Percentiles rank a stretch among this genome's conserved stretches.
phyloP scores from a whole-genome alignment of 176 grass and related monocot species.

The Bolboschoenus planiculmis region DNA sequence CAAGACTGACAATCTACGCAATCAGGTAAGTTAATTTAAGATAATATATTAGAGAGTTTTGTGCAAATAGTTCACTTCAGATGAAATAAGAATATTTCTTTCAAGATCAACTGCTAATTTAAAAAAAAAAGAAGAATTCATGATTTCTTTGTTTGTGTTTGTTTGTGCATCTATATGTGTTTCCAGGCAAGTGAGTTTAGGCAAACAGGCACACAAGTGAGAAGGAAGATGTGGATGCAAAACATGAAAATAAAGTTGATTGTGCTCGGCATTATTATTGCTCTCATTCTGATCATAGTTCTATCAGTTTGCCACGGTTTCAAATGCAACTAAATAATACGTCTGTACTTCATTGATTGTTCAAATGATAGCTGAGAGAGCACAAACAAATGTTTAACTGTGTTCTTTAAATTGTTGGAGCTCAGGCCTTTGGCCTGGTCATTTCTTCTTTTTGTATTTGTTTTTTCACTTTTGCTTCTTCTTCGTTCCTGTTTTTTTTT shows the following conservation, averaged over 20 bases:
- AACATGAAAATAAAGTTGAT: conserved; percentile 94
- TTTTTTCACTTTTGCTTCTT: background rate
- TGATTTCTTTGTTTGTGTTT: background rate
- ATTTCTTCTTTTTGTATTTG: background rate
- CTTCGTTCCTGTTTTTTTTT: background rate
- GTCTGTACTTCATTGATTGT: background rate
- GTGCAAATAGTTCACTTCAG: background rate
- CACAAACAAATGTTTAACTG: background rate
- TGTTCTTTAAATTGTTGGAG: background rate
- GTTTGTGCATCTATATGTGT: conserved; percentile 11
- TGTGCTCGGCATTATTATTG: conserved; percentile 46
- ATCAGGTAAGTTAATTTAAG: conserved; percentile 28
- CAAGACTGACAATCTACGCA: conserved; percentile 54
- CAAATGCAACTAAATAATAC: conserved; percentile 11
- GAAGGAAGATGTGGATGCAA: conserved; percentile 81
- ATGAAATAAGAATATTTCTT: background rate
- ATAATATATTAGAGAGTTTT: background rate
- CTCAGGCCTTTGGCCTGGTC: background rate
- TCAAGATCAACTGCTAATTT: background rate
- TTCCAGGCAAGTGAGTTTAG: conserved; percentile 62
- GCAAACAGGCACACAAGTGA: conserved; percentile 33
- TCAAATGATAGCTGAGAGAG: conserved; percentile 6
- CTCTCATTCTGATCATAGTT: conserved; percentile 69
- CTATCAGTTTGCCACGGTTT: conserved; percentile 61
- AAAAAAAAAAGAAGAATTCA: background rate